Evolutionary conservation across 2,329 filamentous ascomycete genomes (phyloP).

Genomic region (Escovopsis weberi): DNA sequence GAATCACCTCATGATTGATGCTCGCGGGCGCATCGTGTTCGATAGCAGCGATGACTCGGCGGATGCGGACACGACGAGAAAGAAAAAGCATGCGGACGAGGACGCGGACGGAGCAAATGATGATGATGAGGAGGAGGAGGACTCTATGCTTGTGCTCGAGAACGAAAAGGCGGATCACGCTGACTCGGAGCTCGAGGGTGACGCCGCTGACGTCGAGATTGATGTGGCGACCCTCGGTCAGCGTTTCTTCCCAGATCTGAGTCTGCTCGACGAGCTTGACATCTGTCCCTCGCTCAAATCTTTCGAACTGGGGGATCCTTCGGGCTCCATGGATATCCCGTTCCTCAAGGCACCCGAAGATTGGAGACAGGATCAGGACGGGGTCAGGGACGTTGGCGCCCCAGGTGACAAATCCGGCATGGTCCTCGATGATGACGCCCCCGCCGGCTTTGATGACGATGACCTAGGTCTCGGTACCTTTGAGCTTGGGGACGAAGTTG

Average conservation of each 20-base stretch:
- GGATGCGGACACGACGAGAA: slow-evolving; percentile 26
- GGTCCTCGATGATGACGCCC: slow-evolving; percentile 77
- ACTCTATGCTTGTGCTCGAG: slow-evolving; percentile 18
- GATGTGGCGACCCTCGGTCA: slow-evolving; percentile 61
- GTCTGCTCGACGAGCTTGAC: slow-evolving; percentile 66
- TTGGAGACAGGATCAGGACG: slow-evolving; percentile 59
- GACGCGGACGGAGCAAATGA: slow-evolving; percentile 20
- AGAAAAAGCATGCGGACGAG: slow-evolving; percentile 25
- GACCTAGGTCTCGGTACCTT: slow-evolving; percentile 60
- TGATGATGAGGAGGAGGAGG: slow-evolving; percentile 11
- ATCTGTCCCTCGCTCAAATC: slow-evolving; percentile 91
- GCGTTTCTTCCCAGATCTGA: slow-evolving; percentile 76
- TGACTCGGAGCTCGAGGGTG: slow-evolving; percentile 24
- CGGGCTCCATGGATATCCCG: slow-evolving; percentile 74
- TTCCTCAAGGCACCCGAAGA: slow-evolving; percentile 84
- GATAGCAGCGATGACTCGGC: slow-evolving; percentile 85
- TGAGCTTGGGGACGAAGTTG: slow-evolving; percentile 56
- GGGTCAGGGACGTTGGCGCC: slow-evolving; percentile 38
- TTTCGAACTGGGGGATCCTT: slow-evolving; percentile 79
- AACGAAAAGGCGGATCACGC: slow-evolving; percentile 29
- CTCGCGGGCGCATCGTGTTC: slow-evolving; percentile 85
- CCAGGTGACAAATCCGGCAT: slow-evolving; percentile 60
- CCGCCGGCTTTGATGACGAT: slow-evolving; percentile 56
- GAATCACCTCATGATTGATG: slow-evolving; percentile 94
- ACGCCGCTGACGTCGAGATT: slow-evolving; percentile 43